Evolutionary conservation across 495 filamentous ascomycete species (phyloP).

Genomic region (Tricharina praecox): DNA sequence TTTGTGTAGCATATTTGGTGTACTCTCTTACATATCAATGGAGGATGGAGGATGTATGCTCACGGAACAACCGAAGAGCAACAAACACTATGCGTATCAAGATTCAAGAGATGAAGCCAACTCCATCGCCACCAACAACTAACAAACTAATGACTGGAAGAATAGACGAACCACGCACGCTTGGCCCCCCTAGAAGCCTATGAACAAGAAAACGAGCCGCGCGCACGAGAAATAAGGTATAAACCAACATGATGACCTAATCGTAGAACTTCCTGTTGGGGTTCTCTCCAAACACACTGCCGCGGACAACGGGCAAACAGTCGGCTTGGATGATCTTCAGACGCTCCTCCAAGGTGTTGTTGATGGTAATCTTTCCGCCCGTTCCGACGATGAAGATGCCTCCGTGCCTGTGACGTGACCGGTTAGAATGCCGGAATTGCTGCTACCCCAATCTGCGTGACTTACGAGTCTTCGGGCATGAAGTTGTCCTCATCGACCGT

Average conservation of each 20-base stretch:
- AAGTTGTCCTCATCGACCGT: slow-evolving; percentile 62
- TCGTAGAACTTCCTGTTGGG: slow-evolving; percentile 85
- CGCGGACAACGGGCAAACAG: slow-evolving; percentile 67
- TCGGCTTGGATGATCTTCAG: slow-evolving; percentile 67
- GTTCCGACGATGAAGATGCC: slow-evolving; percentile 66
- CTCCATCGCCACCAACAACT: too few relatives aligned
- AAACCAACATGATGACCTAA: slow-evolving; percentile 35
- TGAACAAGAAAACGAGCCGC: neutral
- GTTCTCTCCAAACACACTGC: slow-evolving; percentile 80
- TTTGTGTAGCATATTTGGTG: too few relatives aligned
- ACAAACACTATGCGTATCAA: too few relatives aligned
- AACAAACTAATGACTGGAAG: too few relatives aligned
- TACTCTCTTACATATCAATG: too few relatives aligned
- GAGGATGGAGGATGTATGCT: too few relatives aligned
- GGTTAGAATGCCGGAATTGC: too few relatives aligned
- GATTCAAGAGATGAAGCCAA: too few relatives aligned
- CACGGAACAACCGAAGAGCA: too few relatives aligned
- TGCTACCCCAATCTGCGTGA: too few relatives aligned
- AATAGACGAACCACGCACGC: too few relatives aligned
- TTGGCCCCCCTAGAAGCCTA: neutral
- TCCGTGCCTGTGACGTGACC: slow-evolving; percentile 47
- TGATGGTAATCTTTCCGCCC: slow-evolving; percentile 89
- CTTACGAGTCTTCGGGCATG: slow-evolving; percentile 72
- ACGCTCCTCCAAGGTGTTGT: slow-evolving; percentile 92
- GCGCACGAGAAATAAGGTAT: too few relatives aligned